phyloP scores from a whole-genome alignment of 352 stramenopile genomes.

The Stramenopiles sp. region DNA sequence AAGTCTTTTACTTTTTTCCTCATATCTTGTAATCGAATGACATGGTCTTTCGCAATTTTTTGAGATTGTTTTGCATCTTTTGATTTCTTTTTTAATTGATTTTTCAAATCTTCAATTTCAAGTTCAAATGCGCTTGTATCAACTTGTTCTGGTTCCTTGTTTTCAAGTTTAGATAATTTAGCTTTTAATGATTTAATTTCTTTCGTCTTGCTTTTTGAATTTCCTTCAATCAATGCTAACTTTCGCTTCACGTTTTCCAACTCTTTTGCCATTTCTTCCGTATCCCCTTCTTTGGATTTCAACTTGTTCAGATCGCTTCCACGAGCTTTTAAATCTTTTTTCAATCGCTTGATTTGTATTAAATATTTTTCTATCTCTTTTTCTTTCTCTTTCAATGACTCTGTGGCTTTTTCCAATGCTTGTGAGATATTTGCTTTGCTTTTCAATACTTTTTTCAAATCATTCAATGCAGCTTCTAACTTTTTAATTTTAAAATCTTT shows the following conservation, averaged over 20 bases:
- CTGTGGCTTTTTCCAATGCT: not conserved
- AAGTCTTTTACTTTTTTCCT: not conserved
- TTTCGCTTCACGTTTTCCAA: not conserved
- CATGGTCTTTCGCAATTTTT: not conserved
- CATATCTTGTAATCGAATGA: not conserved
- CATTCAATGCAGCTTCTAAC: not conserved
- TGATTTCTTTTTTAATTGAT: not conserved
- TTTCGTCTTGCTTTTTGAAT: not conserved
- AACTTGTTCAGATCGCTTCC: not conserved
- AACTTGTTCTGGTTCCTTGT: not conserved
- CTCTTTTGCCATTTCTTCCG: not conserved
- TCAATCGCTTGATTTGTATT: not conserved
- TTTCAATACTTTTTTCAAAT: not conserved
- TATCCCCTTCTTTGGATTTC: not conserved
- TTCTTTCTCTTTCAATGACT: not conserved
- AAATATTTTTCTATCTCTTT: not conserved
- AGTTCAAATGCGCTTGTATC: not conserved
- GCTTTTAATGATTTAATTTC: not conserved
- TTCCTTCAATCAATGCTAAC: not conserved
- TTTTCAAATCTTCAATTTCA: not conserved
- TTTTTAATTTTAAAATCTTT: not conserved
- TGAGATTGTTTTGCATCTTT: not conserved
- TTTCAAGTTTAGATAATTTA: not conserved
- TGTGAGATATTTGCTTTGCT: not conserved
- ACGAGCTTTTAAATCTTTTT: not conserved